Conservation (phyloP, 1,284 basidiomycete genomes). For the Omphalotus olearius region DNA sequence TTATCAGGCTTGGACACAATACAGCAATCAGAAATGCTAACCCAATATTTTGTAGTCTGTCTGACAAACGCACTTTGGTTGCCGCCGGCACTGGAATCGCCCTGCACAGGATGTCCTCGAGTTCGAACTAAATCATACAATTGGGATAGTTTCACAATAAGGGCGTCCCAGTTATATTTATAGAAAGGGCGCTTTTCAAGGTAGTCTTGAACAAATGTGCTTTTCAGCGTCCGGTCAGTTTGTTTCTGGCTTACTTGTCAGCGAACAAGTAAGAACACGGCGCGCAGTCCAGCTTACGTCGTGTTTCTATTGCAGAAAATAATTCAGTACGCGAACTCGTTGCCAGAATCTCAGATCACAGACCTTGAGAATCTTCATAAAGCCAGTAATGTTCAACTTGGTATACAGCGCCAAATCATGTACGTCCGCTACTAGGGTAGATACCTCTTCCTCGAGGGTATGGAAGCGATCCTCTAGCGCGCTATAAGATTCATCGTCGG, state of each 20-base stretch:
- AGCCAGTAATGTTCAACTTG: conserved; percentile 96
- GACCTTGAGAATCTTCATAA: conserved; percentile 98
- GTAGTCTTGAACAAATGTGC: conserved; percentile 83
- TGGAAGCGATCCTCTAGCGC: conserved; percentile 88
- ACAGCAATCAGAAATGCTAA: conserved; percentile 28
- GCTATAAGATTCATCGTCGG: conserved; percentile 63
- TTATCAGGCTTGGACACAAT: not conserved
- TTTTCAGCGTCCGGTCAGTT: conserved; percentile 62
- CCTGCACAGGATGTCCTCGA: conserved; percentile 89
- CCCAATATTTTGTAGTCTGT: conserved; percentile 99
- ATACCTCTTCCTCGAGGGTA: conserved; percentile 91
- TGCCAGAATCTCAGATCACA: not conserved
- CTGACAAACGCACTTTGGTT: conserved; percentile 95
- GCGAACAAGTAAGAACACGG: no score
- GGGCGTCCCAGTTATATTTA: conserved; percentile 88
- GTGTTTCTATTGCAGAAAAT: conserved; percentile 60
- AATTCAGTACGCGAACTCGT: conserved; percentile 1
- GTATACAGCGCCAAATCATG: conserved; percentile 95
- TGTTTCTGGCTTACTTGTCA: conserved; percentile 58
- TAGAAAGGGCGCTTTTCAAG: conserved; percentile 96
- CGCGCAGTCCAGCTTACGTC: conserved; percentile 47
- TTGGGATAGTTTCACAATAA: conserved; percentile 96
- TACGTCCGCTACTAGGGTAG: conserved; percentile 94
- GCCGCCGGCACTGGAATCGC: conserved; percentile 92
- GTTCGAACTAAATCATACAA: conserved; percentile 96